Evolutionary conservation across 176 grass and related monocot species (phyloP).

Genomic region (Tillandsia fasciculata): DNA sequence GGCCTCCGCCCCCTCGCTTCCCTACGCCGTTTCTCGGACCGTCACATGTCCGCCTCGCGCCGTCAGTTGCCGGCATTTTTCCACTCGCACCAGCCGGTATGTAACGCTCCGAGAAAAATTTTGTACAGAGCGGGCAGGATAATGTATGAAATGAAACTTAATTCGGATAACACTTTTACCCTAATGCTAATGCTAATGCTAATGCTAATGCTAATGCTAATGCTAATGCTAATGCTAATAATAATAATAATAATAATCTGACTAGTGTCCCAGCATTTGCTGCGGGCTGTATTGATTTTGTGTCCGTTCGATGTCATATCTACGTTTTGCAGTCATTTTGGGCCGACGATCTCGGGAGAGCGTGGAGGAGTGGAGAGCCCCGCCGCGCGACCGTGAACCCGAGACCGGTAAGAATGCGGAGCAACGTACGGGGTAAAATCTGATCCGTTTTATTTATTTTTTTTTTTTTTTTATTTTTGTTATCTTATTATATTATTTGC

Average conservation of each 20-base stretch:
- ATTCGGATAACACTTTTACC: too few species aligned
- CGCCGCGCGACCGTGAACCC: conserved; percentile 3
- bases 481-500: background rate
- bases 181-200: too few species aligned
- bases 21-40: conserved; percentile 13
- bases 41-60: background rate
- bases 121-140: too few species aligned
- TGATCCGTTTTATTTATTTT: background rate
- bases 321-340: background rate
- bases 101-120: background rate
- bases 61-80: conserved; percentile 2
- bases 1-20: conserved; percentile 8
- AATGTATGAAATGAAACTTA: too few species aligned
- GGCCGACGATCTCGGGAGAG: conserved; percentile 5
- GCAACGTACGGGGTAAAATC: conserved; percentile 19
- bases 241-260: too few species aligned
- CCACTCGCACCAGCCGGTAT: conserved; percentile 19
- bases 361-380: conserved; percentile 14
- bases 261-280: too few species aligned
- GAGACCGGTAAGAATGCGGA: conserved; percentile 33
- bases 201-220: too few species aligned
- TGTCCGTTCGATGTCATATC: background rate
- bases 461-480: background rate
- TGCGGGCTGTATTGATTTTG: background rate
- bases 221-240: too few species aligned